Base-by-base conservation (phyloP, 2,329 filamentous ascomycete genomes). In the Botrytis hyacinthi region DNA sequence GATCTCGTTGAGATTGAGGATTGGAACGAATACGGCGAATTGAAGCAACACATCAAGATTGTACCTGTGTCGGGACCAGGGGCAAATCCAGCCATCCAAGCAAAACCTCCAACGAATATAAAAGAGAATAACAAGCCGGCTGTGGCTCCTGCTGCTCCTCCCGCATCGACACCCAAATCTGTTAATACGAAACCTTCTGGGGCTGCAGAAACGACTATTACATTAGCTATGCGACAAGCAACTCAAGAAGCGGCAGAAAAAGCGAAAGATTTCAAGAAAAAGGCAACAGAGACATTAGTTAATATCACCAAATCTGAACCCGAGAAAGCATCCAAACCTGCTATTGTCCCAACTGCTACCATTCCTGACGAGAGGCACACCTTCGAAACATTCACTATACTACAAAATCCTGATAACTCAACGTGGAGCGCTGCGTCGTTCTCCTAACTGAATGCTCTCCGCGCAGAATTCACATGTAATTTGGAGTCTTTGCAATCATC, bases 11-110 rank as follows among this genome's bases (percentile, higher is more conserved):
- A 98, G 83, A 90, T 98, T 76, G 96, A 99, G 84, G 96, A 99
- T 82, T 98, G 95, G 96, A 99, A 99, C 85, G 96, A 99, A 82
- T 98, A 97, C 83, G 94, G 94, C 83, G 95, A 98, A 84, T 88
- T 99, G 75, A 94, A 94, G 82, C 90, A 95, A 83, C 92, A 95
- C 79, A 90, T 69, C n/a, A 76, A 72, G 65, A 74, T 67, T 48
- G 72, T 63, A 18, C 62, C 67, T 69, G 72, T 63, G 46, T 70
- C 62, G 2, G 65, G 75, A 40, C 75, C 79, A 26, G 74, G 78
- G 29, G 67, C 72, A 54, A 69, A 69, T 37, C 72, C 72, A 37
- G 73, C 74, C 16, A 73, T 73, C n/a, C 44, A 70, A n/a, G 76
- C 76, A 9, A 78, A 80, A 35, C 77, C 81, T 5, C 79, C 81